phyloP scores from a whole-genome alignment of 1,284 basidiomycete species.

The Rhodotorula sp. region DNA sequence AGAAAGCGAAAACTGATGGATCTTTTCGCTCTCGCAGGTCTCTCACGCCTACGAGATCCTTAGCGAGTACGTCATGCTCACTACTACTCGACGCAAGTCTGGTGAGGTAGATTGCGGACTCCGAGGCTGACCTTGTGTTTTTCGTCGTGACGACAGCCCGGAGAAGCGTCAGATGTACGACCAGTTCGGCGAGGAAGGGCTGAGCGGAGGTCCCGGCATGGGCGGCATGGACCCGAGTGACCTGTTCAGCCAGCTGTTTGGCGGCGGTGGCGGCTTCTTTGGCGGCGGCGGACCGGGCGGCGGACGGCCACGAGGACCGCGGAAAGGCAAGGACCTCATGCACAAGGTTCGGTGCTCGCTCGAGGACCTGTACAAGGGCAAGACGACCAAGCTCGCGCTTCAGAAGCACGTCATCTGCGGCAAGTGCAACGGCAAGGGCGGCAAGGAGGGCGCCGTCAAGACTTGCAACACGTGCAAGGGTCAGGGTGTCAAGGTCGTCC shows the following conservation, averaged over 20 bases:
- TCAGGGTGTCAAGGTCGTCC: constrained; percentile 84
- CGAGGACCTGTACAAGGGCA: constrained; percentile 98
- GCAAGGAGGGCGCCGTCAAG: constrained; percentile 92
- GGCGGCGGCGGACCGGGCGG: constrained; percentile 60
- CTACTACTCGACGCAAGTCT: neutral
- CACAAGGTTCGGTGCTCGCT: constrained; percentile 94
- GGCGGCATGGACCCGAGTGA: constrained; percentile 90
- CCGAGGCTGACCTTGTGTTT: neutral
- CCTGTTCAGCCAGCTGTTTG: constrained; percentile 96
- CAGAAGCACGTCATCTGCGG: constrained; percentile 92
- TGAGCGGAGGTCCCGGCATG: constrained; percentile 77
- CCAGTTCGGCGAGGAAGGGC: constrained; percentile 86
- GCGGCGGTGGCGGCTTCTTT: constrained; percentile 55
- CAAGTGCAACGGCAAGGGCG: constrained; percentile 93
- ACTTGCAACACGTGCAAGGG: constrained; percentile 77
- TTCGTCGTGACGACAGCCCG: neutral
- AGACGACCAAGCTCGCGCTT: constrained; percentile 94
- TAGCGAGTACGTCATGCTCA: constrained; percentile 59
- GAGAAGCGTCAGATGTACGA: constrained; percentile 62
- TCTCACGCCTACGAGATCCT: constrained; percentile 73
- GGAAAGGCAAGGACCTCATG: constrained; percentile 96
- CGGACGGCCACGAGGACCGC: constrained; percentile 71
- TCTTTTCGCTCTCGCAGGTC: neutral
- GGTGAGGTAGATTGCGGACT: neutral
- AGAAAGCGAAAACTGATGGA: neutral